A percentile compares a stretch with the other conserved stretches of the same genome.
Evolutionary conservation across 2,329 filamentous ascomycete genomes (phyloP).

Genomic region (Ascochyta viciae-villosae): DNA sequence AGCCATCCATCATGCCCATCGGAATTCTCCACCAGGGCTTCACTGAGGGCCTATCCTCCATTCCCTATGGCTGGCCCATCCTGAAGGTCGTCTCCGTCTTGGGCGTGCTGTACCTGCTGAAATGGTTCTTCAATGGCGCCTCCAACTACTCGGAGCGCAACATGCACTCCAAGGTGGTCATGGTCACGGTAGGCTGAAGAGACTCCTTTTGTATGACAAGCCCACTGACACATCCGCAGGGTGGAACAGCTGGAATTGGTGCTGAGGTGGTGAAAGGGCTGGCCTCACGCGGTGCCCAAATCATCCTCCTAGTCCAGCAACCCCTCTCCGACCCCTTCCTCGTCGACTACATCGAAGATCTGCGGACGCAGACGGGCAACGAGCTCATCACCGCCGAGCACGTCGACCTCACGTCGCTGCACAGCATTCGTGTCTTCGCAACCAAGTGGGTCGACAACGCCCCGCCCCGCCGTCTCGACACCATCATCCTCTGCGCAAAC

Average conservation of each 20-base stretch:
- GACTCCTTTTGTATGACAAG: not conserved
- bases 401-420: slow-evolving; percentile 85
- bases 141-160: slow-evolving; percentile 77
- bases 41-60: slow-evolving; percentile 60
- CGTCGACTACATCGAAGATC: slow-evolving; percentile 88
- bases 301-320: slow-evolving; percentile 87
- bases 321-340: slow-evolving; percentile 85
- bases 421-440: slow-evolving; percentile 90
- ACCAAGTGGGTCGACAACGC: slow-evolving; percentile 98
- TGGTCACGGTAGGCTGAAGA: slow-evolving; percentile 74
- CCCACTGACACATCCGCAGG: slow-evolving; percentile 54
- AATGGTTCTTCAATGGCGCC: slow-evolving; percentile 79
- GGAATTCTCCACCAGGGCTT: slow-evolving; percentile 63
- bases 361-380: slow-evolving; percentile 79
- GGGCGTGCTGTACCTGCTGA: slow-evolving; percentile 64
- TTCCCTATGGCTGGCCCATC: slow-evolving; percentile 62
- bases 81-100: slow-evolving; percentile 62
- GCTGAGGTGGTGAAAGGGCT: slow-evolving; percentile 77
- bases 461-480: slow-evolving; percentile 86
- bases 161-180: slow-evolving; percentile 92
- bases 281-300: slow-evolving; percentile 82
- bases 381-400: slow-evolving; percentile 94
- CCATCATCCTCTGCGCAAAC: slow-evolving; percentile 86
- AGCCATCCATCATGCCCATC: slow-evolving; percentile 63
- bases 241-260: slow-evolving; percentile 92